Percentiles rank a stretch among this genome's conserved stretches.
phyloP scores from a whole-genome alignment of 2,329 filamentous ascomycete species.

The Eutypa lata region DNA sequence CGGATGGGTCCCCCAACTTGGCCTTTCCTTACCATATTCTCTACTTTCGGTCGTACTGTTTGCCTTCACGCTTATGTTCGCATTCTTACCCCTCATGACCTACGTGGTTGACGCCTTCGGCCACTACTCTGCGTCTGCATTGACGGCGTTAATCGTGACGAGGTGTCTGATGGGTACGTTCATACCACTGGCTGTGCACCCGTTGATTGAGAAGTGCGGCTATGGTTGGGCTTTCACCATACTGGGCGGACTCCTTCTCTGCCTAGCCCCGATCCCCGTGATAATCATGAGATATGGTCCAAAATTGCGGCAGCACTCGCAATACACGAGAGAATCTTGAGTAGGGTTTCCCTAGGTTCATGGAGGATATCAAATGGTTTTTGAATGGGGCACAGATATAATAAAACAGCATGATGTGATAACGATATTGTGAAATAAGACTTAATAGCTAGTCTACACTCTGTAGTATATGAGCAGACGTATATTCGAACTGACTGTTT shows the following conservation, averaged over 20 bases:
- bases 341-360: neutral
- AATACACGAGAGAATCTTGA: constrained; percentile 40
- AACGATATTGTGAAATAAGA: no score
- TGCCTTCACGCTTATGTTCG: constrained; percentile 43
- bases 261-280: constrained; percentile 48
- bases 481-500: no score
- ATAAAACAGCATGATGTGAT: no score
- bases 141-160: constrained; percentile 54
- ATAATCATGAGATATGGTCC: constrained; percentile 48
- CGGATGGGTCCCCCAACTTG: constrained; percentile 48
- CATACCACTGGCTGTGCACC: constrained; percentile 48
- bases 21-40: constrained; percentile 39
- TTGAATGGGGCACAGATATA: no score
- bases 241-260: constrained; percentile 38
- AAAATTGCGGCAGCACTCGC: constrained; percentile 48
- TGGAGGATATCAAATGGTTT: no score
- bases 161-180: constrained; percentile 56
- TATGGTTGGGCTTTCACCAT: constrained; percentile 50
- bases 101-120: constrained; percentile 58
- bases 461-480: no score
- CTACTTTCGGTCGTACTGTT: constrained; percentile 42
- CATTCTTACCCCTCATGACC: constrained; percentile 47
- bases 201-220: constrained; percentile 45
- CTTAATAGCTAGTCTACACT: no score
- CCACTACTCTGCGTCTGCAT: constrained; percentile 52